phyloP scores from a whole-genome alignment of 176 grass and related monocot genomes.

The Eremochloa ophiuroides region DNA sequence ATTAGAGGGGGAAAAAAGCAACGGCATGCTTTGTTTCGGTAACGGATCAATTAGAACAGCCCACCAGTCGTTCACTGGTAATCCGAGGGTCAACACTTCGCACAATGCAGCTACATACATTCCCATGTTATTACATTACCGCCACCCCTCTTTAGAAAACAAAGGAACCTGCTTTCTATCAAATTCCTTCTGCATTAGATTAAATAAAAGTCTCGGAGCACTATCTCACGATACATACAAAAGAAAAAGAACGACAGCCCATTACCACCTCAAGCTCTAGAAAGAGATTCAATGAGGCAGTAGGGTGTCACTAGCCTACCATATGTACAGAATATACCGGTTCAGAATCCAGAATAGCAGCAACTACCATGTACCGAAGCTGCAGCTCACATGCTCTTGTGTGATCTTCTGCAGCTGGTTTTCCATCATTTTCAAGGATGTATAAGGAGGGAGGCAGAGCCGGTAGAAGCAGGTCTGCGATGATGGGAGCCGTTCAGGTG shows the following conservation, averaged over 20 bases:
- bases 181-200: slow-evolving; percentile 33
- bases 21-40: background rate
- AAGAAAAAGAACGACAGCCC: slow-evolving; percentile 3
- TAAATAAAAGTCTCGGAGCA: background rate
- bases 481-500: slow-evolving; percentile 68
- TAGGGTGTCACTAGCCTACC: slow-evolving; percentile 19
- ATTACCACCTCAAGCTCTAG: slow-evolving; percentile 33
- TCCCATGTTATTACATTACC: background rate
- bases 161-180: slow-evolving; percentile 27
- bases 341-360: slow-evolving; percentile 6
- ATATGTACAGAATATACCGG: slow-evolving; percentile 50
- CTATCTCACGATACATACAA: slow-evolving; percentile 23
- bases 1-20: background rate
- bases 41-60: background rate
- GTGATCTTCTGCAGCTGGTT: slow-evolving; percentile 68
- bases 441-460: slow-evolving; percentile 79
- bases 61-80: background rate
- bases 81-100: background rate
- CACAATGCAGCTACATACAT: background rate
- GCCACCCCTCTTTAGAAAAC: background rate
- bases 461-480: slow-evolving; percentile 98
- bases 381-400: slow-evolving; percentile 87
- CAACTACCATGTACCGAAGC: slow-evolving; percentile 77
- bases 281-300: slow-evolving; percentile 22
- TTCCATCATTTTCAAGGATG: slow-evolving; percentile 45